phyloP scores from a whole-genome alignment of 2,329 filamentous ascomycete species.

The Aspergillus fructus region DNA sequence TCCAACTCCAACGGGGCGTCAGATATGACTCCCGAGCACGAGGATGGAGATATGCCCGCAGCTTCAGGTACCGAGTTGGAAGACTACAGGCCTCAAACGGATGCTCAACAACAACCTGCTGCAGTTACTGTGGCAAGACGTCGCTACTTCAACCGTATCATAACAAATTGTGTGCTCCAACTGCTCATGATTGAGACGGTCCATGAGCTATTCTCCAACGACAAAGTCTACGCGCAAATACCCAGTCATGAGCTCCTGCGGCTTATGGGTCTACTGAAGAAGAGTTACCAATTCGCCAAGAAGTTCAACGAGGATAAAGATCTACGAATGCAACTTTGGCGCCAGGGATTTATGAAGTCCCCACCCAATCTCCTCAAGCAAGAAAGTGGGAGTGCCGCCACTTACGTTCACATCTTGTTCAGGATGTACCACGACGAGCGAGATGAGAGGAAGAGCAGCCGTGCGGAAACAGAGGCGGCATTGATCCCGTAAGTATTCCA shows the following conservation, averaged over 20 bases:
- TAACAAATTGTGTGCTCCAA: slow-evolving; percentile 95
- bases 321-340: slow-evolving; percentile 87
- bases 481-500: slow-evolving; percentile 68
- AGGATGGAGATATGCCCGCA: slow-evolving; percentile 33
- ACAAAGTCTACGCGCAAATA: slow-evolving; percentile 89
- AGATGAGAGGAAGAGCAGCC: slow-evolving; percentile 75
- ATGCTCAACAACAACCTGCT: slow-evolving; percentile 80
- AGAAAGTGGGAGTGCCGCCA: slow-evolving; percentile 86
- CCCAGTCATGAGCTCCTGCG: slow-evolving; percentile 85
- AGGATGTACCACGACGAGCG: slow-evolving; percentile 94
- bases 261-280: slow-evolving; percentile 91
- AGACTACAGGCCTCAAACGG: slow-evolving; percentile 78
- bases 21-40: slow-evolving; percentile 30
- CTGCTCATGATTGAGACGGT: slow-evolving; percentile 99
- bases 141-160: slow-evolving; percentile 98
- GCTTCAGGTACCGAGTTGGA: slow-evolving; percentile 60
- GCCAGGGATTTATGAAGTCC: slow-evolving; percentile 99
- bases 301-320: slow-evolving; percentile 98
- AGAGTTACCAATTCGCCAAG: slow-evolving; percentile 93
- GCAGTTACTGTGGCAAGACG: slow-evolving; percentile 90
- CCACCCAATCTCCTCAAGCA: slow-evolving; percentile 97
- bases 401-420: slow-evolving; percentile 93
- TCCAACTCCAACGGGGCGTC: slow-evolving; percentile 30
- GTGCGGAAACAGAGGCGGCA: slow-evolving; percentile 82
- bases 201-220: slow-evolving; percentile 96